Conservation (phyloP, 345 rosid genomes). For the Pseudoturritis turrita region DNA sequence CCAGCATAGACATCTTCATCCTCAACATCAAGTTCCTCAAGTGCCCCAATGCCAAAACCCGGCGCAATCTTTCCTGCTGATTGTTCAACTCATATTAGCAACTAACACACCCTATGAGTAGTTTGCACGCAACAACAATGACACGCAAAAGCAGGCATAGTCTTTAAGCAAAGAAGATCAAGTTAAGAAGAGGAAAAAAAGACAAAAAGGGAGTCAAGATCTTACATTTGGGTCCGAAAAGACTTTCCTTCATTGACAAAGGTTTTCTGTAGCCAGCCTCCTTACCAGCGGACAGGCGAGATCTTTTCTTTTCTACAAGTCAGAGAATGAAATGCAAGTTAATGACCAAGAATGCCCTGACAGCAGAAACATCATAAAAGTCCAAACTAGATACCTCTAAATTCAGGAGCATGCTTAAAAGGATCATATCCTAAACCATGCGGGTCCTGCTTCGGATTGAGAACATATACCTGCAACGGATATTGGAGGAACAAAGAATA, state of each 20-base stretch:
- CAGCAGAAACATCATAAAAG: conserved; percentile 12
- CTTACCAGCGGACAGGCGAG: conserved; percentile 46
- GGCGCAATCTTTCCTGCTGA: conserved; percentile 85
- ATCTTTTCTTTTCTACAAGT: conserved; percentile 64
- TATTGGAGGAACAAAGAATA: conserved; percentile 2
- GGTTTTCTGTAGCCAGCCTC: conserved; percentile 45
- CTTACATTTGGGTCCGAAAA: conserved; percentile 81
- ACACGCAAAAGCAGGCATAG: conserved; percentile 6
- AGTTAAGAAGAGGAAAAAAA: neutral
- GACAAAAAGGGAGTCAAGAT: conserved; percentile 17
- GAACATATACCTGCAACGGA: conserved; percentile 56
- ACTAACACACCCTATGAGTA: conserved; percentile 23
- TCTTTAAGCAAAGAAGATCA: neutral
- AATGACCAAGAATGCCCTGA: conserved; percentile 10
- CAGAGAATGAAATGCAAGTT: conserved; percentile 15
- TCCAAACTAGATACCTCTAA: conserved; percentile 59
- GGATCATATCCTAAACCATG: conserved; percentile 95
- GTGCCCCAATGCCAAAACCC: conserved; percentile 99
- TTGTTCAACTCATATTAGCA: conserved; percentile 37
- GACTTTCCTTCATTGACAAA: conserved; percentile 58
- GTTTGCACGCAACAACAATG: conserved; percentile 12
- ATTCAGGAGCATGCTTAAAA: conserved; percentile 94
- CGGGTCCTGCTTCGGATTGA: conserved; percentile 84
- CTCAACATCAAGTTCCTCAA: conserved; percentile 92
- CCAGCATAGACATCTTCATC: conserved; percentile 87